Evolutionary conservation across 495 filamentous ascomycete genomes (phyloP).

Genomic region (Saxophila tyrrhenica): DNA sequence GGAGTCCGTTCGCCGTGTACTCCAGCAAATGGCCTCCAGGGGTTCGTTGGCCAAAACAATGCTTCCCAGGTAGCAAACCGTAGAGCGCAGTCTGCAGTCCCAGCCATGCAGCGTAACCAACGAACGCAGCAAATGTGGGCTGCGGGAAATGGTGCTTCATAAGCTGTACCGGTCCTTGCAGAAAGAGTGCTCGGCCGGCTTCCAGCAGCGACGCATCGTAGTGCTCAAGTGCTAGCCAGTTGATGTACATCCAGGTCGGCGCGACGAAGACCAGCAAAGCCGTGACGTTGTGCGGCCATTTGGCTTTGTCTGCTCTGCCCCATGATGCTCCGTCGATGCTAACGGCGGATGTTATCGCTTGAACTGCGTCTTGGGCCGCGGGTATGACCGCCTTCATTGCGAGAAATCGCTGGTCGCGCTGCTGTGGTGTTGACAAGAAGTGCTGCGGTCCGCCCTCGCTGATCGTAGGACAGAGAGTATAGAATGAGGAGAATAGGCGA

Average conservation of each 20-base stretch:
- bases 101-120: slow-evolving; percentile 30
- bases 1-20: slow-evolving; percentile 33
- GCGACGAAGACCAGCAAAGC: not conserved
- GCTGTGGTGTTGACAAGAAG: not conserved
- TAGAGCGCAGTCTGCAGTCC: slow-evolving; percentile 29
- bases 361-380: not conserved
- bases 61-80: slow-evolving; percentile 25
- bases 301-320: not conserved
- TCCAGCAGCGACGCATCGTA: not conserved
- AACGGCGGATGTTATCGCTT: not conserved
- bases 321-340: not conserved
- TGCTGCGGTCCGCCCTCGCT: no score
- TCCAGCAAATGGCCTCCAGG: slow-evolving; percentile 30
- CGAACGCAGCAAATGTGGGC: not conserved
- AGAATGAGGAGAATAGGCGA: no score
- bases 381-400: not conserved
- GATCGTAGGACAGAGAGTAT: no score
- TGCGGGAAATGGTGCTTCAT: not conserved
- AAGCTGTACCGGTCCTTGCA: not conserved
- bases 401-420: no score
- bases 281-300: not conserved
- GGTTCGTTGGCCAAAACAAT: slow-evolving; percentile 20
- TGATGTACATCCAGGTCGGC: not conserved
- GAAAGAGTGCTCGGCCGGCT: not conserved
- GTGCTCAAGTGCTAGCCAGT: slow-evolving; percentile 6